A percentile compares a stretch with the other conserved stretches of the same genome.
Conservation (phyloP, 116 monocot species). For the Posidonia oceanica region DNA sequence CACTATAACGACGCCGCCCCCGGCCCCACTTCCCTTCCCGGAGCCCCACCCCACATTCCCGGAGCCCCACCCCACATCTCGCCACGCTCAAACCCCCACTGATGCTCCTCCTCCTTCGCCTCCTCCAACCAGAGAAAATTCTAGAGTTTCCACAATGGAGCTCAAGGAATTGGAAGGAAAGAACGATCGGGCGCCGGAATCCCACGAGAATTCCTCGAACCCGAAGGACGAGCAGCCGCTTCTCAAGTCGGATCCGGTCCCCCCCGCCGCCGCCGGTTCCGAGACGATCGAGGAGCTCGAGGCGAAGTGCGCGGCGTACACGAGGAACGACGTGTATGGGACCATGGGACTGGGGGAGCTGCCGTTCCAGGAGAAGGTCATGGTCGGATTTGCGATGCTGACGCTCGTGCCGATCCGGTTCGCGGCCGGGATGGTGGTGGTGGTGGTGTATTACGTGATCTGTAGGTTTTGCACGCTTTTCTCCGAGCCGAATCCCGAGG, state of each 20-base stretch:
- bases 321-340: slow-evolving; percentile 61
- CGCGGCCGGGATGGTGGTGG: slow-evolving; percentile 33
- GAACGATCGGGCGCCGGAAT: slow-evolving; percentile 3
- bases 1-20: no score
- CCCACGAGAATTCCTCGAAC: slow-evolving; percentile 8
- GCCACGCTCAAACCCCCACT: no score
- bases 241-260: slow-evolving; percentile 23
- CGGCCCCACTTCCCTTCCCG: no score
- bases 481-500: slow-evolving; percentile 26
- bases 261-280: background rate
- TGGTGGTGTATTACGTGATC: slow-evolving; percentile 60
- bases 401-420: slow-evolving; percentile 73
- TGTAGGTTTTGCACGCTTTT: slow-evolving; percentile 81
- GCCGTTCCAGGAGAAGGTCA: slow-evolving; percentile 35
- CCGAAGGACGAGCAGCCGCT: slow-evolving; percentile 33
- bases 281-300: slow-evolving; percentile 49
- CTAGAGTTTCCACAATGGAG: slow-evolving; percentile 7
- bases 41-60: no score
- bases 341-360: slow-evolving; percentile 63
- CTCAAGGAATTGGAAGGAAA: slow-evolving; percentile 20
- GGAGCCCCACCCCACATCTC: no score
- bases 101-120: no score
- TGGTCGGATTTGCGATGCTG: slow-evolving; percentile 39
- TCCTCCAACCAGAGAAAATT: no score
- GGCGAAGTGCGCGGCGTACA: slow-evolving; percentile 62